Conservation (phyloP, 768 basidiomycete genomes). For the Tulasnella sp. region DNA sequence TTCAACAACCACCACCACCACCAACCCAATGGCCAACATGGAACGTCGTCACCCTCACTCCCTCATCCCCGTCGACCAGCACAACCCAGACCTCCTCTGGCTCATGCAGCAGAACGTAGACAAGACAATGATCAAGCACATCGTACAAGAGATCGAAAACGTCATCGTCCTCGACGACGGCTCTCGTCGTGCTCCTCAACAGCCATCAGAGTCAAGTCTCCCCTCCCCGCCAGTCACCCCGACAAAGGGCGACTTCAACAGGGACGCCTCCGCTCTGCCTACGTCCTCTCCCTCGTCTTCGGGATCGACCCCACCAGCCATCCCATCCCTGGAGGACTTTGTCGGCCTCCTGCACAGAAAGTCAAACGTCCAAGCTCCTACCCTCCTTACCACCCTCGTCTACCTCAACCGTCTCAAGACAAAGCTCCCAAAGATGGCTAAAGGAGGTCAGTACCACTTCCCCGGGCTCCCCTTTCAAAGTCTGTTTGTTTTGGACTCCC, state of each 20-base stretch:
- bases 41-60: slow-evolving; percentile 47
- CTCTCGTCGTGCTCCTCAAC: slow-evolving; percentile 16
- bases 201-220: slow-evolving; percentile 27
- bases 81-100: slow-evolving; percentile 70
- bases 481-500: slow-evolving; percentile 1
- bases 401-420: slow-evolving; percentile 79
- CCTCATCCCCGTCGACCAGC: slow-evolving; percentile 59
- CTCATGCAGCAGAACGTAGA: slow-evolving; percentile 71
- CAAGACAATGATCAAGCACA: slow-evolving; percentile 72
- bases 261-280: neutral
- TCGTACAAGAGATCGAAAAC: slow-evolving; percentile 64
- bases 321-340: slow-evolving; percentile 71
- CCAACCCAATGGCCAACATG: neutral
- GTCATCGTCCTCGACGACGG: slow-evolving; percentile 64
- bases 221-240: slow-evolving; percentile 47
- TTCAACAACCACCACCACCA: neutral
- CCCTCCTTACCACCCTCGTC: slow-evolving; percentile 79
- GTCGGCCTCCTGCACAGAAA: slow-evolving; percentile 67
- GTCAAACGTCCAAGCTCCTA: slow-evolving; percentile 84
- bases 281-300: neutral
- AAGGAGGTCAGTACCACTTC: slow-evolving; percentile 42
- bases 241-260: neutral
- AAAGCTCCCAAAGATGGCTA: slow-evolving; percentile 72
- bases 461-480: neutral
- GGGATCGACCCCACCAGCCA: neutral